Evolutionary conservation across 2,329 filamentous ascomycete genomes (phyloP), one percentile per base, ranked within the genome.

Genomic region (Zasmidium cellare): DNA sequence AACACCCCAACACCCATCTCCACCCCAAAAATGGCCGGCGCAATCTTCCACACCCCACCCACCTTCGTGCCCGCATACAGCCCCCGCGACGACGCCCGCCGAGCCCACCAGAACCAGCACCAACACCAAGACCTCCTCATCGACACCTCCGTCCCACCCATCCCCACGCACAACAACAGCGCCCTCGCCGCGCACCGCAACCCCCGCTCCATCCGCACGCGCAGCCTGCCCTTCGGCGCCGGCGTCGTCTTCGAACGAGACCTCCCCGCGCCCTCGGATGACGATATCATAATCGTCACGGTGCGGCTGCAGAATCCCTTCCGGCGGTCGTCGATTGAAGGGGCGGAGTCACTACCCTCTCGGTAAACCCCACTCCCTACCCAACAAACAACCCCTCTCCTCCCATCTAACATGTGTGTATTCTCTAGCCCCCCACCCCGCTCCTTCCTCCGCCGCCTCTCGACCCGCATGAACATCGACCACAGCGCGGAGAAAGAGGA

Each of bases 231-330:
- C 44, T 63, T 57, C 48, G 58, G 61, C 23, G 51, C 62, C 16
- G 58, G 60, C n/a, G 56, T 66, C 5, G 55, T 64, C 41, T 62
- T 64, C 48, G 64, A 66, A 57, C 61, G 64, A 28, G 58, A 56
- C 19, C 41, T 50, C 16, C 46, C 55, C 1, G 28, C 19, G 16
- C 31, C 20, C n/a, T 7, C 38, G 18, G 68, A 69, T 25, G 60
- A 69, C 53, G 68, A 69, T 44, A 56, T 71, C 38, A 70, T 71
- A 16, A 60, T 70, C 52, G 67, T 68, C 7, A 65, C 61, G 1
- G 69, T 71, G 9, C 56, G 60, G 38, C 31, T 70, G 2, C 57
- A 53, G 22, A 64, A 59, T 35, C 49, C 52, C 22, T 64, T 63
- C 47, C 60, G 57, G 35, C 53, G 53, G 48, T 45, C 58, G 9